Percentiles rank a stretch among this genome's conserved stretches.
Evolutionary conservation across 768 basidiomycete species (phyloP).

Genomic region (Naganishia antarctica): DNA sequence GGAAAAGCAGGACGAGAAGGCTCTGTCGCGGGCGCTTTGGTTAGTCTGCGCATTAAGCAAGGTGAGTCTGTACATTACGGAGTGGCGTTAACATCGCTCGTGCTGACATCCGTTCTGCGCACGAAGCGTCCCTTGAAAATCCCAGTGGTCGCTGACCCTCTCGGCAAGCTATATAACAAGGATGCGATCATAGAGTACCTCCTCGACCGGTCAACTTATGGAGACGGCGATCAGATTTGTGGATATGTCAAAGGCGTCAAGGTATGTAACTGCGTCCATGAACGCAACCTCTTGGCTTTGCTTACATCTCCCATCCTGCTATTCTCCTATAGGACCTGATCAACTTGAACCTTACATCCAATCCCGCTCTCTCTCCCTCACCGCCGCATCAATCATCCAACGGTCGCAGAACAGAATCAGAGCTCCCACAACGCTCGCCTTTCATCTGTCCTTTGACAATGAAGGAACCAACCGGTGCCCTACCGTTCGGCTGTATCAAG

Average conservation of each 20-base stretch:
- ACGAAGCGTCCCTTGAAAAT: conserved; percentile 73
- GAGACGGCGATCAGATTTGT: conserved; percentile 87
- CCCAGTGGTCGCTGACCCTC: conserved; percentile 82
- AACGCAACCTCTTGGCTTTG: neutral
- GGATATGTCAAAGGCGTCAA: conserved; percentile 85
- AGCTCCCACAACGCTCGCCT: conserved; percentile 55
- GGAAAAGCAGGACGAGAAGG: conserved; percentile 84
- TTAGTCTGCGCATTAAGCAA: conserved; percentile 93
- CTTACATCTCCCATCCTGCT: too few species aligned
- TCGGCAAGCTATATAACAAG: conserved; percentile 95
- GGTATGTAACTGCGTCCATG: conserved; percentile 54
- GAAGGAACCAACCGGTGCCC: conserved; percentile 88
- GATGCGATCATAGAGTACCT: conserved; percentile 87
- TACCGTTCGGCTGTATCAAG: conserved; percentile 80
- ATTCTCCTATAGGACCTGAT: conserved; percentile 66
- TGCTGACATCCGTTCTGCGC: conserved; percentile 28
- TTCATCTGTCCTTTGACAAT: conserved; percentile 88
- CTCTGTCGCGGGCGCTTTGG: conserved; percentile 81
- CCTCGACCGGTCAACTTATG: conserved; percentile 73
- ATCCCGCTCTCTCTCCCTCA: conserved; percentile 54
- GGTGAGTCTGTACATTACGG: conserved; percentile 52
- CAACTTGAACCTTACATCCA: conserved; percentile 71
- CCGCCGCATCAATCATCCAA: conserved; percentile 48
- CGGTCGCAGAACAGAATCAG: conserved; percentile 39
- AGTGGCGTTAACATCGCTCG: conserved; percentile 27